These are phyloP conservation scores for Populus simonii DNA, from an alignment of 345 rosid species.

Conservation along the genomic window DNA sequence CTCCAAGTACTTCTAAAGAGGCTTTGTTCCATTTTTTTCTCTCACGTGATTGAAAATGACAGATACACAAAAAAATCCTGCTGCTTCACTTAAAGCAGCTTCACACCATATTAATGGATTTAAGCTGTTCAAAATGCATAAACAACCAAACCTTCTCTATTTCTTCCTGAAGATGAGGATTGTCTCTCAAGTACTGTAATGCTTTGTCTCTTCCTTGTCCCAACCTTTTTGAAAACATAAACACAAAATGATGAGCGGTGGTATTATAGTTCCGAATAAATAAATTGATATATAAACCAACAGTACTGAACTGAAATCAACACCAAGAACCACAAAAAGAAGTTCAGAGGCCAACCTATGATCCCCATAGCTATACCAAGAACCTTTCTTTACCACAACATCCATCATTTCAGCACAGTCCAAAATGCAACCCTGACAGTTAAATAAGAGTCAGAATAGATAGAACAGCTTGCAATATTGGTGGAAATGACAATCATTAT, in stretches of 20 bases:
- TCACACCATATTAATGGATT: background rate
- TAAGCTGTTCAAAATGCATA: background rate
- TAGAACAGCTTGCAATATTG: slow-evolving; percentile 1
- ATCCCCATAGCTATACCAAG: slow-evolving; percentile 97
- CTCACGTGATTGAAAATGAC: no score
- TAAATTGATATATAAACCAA: background rate
- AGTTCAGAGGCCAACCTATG: slow-evolving; percentile 48
- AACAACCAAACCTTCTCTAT: slow-evolving; percentile 66
- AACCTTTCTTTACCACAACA: slow-evolving; percentile 77
- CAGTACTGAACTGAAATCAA: background rate
- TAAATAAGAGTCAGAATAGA: slow-evolving; percentile 12
- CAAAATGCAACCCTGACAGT: slow-evolving; percentile 76
- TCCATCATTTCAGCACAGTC: slow-evolving; percentile 90
- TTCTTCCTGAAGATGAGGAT: slow-evolving; percentile 57
- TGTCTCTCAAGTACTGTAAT: slow-evolving; percentile 73
- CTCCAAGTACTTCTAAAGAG: background rate
- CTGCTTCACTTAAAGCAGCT: background rate
- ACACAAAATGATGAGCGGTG: background rate
- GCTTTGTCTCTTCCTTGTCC: slow-evolving; percentile 97
- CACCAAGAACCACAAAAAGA: slow-evolving; percentile 1
- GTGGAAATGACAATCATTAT: background rate
- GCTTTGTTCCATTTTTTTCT: no score
- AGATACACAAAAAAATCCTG: background rate
- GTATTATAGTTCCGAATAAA: background rate
- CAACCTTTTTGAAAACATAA: slow-evolving; percentile 42